A percentile compares a stretch with the other conserved stretches of the same genome.
Conservation (phyloP, 768 basidiomycete genomes). For the Rhodotorula babjevae region DNA sequence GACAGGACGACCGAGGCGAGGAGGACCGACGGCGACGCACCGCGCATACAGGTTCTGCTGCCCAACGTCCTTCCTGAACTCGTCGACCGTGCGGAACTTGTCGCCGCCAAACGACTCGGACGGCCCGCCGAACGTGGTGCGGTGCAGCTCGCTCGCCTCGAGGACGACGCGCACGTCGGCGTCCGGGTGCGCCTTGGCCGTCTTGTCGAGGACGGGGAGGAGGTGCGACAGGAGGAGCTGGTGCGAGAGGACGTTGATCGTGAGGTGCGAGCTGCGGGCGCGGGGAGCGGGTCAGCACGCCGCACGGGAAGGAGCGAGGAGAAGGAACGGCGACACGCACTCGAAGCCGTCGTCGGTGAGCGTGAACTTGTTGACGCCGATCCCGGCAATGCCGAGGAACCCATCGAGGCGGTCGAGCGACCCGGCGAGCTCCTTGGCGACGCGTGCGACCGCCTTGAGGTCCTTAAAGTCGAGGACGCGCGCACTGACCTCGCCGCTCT, state of each 20-base stretch:
- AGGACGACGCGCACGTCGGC: constrained; percentile 34
- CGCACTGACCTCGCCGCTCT: constrained; percentile 14
- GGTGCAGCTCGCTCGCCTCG: constrained; percentile 26
- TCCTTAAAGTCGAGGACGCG: constrained; percentile 25
- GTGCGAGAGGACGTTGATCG: constrained; percentile 29
- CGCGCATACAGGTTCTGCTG: background rate
- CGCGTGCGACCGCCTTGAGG: constrained; percentile 14
- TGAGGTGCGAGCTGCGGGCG: constrained; percentile 11
- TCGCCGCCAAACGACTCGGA: constrained; percentile 6
- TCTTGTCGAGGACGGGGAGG: constrained; percentile 32
- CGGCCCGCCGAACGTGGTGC: constrained; percentile 22
- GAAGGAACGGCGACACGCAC: background rate
- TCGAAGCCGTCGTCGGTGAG: constrained; percentile 35
- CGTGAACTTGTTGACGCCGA: constrained; percentile 29
- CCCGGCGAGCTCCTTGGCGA: constrained; percentile 20
- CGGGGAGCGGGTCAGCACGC: background rate
- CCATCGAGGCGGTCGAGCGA: constrained; percentile 20
- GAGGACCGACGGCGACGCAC: background rate
- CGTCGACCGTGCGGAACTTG: constrained; percentile 19
- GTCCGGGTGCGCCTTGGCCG: constrained; percentile 5
- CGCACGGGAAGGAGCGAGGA: background rate
- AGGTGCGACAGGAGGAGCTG: constrained; percentile 30
- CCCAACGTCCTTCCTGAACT: constrained; percentile 29
- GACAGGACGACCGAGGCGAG: no score
- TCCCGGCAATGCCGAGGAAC: constrained; percentile 20